These are phyloP conservation scores for Boletus reticuloceps DNA, from an alignment of 768 basidiomycete genomes.

Conservation along the genomic window DNA sequence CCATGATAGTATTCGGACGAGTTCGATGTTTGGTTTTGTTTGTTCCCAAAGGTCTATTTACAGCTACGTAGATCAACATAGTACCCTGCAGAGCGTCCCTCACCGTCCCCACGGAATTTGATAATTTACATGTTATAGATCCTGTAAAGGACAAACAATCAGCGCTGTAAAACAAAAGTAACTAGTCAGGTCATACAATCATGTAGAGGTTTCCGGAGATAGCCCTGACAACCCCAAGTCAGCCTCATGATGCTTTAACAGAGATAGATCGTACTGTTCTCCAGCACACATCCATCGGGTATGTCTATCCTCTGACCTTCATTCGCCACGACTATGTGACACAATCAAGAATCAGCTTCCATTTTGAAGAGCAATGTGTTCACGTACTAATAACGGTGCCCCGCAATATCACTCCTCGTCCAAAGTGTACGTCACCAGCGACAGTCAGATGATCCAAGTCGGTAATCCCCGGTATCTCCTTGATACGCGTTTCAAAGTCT, in stretches of 20 bases:
- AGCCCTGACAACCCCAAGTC: slow-evolving; percentile 41
- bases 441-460: slow-evolving; percentile 96
- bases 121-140: neutral
- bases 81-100: no score
- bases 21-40: slow-evolving; percentile 25
- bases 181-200: slow-evolving; percentile 41
- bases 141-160: slow-evolving; percentile 1
- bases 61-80: no score
- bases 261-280: slow-evolving; percentile 47
- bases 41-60: neutral
- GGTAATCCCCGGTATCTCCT: slow-evolving; percentile 86
- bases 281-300: slow-evolving; percentile 77
- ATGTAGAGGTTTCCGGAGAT: slow-evolving; percentile 80
- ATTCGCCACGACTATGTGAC: slow-evolving; percentile 62
- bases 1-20: slow-evolving; percentile 30
- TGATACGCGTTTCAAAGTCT: slow-evolving; percentile 93
- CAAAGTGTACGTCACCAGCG: slow-evolving; percentile 88
- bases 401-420: slow-evolving; percentile 78
- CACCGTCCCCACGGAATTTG: no score
- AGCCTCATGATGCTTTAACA: neutral
- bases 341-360: neutral
- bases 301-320: slow-evolving; percentile 65
- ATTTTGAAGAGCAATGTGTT: neutral
- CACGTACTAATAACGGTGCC: slow-evolving; percentile 69
- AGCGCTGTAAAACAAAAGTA: neutral